phyloP scores from a whole-genome alignment of 2,329 filamentous ascomycete species.

The Phoma herbarum region DNA sequence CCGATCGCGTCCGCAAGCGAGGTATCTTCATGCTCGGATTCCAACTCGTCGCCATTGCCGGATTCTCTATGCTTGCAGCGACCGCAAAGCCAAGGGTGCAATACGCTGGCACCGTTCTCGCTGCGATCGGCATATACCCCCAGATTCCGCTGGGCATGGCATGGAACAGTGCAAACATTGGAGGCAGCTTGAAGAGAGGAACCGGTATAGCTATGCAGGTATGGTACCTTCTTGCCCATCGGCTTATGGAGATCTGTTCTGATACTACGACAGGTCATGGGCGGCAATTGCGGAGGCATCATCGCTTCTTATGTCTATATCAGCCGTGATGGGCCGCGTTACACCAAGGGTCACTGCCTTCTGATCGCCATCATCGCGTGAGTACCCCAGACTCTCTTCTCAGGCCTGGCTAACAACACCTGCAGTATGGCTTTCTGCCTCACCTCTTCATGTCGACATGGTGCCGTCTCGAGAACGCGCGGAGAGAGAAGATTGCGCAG shows the following conservation, averaged over 20 bases:
- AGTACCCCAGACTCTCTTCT: constrained; percentile 1
- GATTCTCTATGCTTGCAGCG: constrained; percentile 46
- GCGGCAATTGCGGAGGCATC: constrained; percentile 77
- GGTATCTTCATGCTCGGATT: constrained; percentile 46
- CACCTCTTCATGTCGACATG: constrained; percentile 66
- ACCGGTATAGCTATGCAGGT: constrained; percentile 65
- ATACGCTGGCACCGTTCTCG: constrained; percentile 47
- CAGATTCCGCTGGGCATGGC: constrained; percentile 65
- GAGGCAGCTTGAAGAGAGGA: constrained; percentile 63
- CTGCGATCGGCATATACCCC: constrained; percentile 60
- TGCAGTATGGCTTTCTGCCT: constrained; percentile 59
- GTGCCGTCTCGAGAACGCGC: constrained; percentile 64
- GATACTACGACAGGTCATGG: constrained; percentile 50
- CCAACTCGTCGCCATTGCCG: constrained; percentile 64
- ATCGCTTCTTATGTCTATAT: constrained; percentile 63
- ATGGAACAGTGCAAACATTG: constrained; percentile 68
- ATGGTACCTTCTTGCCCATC: background rate
- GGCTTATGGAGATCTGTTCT: background rate
- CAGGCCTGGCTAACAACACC: constrained; percentile 16
- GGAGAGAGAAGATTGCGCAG: constrained; percentile 59
- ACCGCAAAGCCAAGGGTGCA: constrained; percentile 40
- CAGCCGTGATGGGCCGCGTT: constrained; percentile 54
- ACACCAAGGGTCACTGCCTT: constrained; percentile 57
- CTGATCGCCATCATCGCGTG: constrained; percentile 57
- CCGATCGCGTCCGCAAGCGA: constrained; percentile 40